These are phyloP conservation scores for sweet orange (Citrus sinensis) DNA, from an alignment of 345 rosid genomes.

Conservation along the genomic window DVS_A1.0 CM039164.1:2730001-2730500, in stretches of 20 bases:
- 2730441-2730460: neutral
- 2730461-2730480: neutral
- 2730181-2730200: neutral
- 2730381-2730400: neutral
- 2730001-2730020: slow-evolving; percentile 13
- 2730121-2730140: neutral
- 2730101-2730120: neutral
- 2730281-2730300: neutral
- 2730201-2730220: neutral
- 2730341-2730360: neutral
- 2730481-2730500: neutral
- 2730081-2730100: slow-evolving; percentile 2
- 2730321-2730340: too few relatives aligned
- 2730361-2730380: neutral
- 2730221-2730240: neutral
- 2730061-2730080: neutral
- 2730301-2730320: neutral
- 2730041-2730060: neutral
- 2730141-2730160: neutral
- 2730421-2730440: neutral
- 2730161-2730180: neutral
- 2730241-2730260: neutral
- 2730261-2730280: neutral
- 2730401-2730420: neutral
- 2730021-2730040: neutral